Evolutionary conservation across 2,329 filamentous ascomycete genomes (phyloP).

Genomic region (Trichoderma oligosporum): DNA sequence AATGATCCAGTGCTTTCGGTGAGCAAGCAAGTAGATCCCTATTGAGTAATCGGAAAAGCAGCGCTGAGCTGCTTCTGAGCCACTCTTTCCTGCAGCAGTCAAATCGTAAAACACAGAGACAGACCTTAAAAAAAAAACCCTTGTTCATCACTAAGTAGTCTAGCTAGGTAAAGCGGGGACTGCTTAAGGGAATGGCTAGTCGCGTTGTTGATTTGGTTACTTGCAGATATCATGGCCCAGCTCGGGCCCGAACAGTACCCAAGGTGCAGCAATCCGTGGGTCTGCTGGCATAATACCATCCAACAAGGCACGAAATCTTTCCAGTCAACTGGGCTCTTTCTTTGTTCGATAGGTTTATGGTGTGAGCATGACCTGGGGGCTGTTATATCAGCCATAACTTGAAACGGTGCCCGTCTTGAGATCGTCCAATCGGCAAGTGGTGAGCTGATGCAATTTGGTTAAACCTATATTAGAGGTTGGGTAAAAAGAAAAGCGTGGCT

Average conservation of each 20-base stretch:
- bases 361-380: conserved; percentile 16
- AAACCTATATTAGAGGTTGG: conserved; percentile 6
- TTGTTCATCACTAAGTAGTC: conserved; percentile 10
- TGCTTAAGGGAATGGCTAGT: conserved; percentile 5
- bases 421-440: conserved; percentile 12
- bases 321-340: conserved; percentile 16
- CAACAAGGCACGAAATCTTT: conserved; percentile 24
- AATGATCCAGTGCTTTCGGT: neutral
- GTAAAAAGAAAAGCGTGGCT: neutral
- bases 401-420: conserved; percentile 22
- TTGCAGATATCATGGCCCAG: conserved; percentile 5
- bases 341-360: conserved; percentile 13
- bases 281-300: conserved; percentile 15
- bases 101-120: conserved; percentile 4
- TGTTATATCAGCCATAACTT: conserved; percentile 16
- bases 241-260: conserved; percentile 5
- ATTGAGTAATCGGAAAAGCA: conserved; percentile 2
- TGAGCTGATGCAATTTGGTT: neutral
- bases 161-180: conserved; percentile 14
- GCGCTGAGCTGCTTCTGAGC: neutral
- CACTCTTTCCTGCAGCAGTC: neutral
- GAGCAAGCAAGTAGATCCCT: neutral
- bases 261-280: conserved; percentile 14
- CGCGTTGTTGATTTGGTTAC: conserved; percentile 9
- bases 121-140: neutral